Conservation (phyloP, 2,329 filamentous ascomycete genomes). For the Fusarium proliferatum region DNA sequence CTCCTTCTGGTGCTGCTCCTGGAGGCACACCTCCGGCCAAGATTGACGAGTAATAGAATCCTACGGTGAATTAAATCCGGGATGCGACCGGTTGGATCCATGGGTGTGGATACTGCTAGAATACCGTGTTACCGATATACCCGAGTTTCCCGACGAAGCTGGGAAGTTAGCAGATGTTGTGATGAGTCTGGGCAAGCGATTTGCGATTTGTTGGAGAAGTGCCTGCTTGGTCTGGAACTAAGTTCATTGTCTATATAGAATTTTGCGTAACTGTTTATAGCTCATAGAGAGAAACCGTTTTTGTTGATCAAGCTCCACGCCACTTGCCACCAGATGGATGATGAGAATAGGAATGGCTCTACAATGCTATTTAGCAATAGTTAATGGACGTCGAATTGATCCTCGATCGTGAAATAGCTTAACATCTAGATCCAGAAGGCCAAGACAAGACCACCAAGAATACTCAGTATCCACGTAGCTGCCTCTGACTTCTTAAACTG, state of each 20-base stretch:
- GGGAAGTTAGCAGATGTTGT: not conserved
- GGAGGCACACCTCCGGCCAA: slow-evolving; percentile 1
- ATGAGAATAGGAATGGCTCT: not conserved
- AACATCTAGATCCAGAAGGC: slow-evolving; percentile 8
- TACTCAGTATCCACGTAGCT: slow-evolving; percentile 15
- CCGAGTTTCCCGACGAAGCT: not conserved
- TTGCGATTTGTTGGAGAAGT: not conserved
- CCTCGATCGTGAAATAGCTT: not conserved
- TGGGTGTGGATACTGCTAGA: not conserved
- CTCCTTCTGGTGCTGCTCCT: slow-evolving; percentile 15
- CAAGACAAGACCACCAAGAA: slow-evolving; percentile 8
- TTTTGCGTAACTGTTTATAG: not conserved
- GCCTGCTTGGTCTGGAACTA: not conserved
- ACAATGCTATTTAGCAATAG: not conserved
- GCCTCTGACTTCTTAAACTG: slow-evolving; percentile 21
- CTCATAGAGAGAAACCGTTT: not conserved
- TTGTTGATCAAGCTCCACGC: not conserved
- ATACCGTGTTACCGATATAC: not conserved
- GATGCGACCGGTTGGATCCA: not conserved
- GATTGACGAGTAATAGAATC: not conserved
- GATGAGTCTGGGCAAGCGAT: not conserved
- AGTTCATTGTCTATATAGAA: not conserved
- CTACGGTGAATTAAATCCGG: not conserved
- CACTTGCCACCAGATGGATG: too few relatives aligned
- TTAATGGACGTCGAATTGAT: not conserved